Percentiles rank a stretch among this genome's conserved stretches.
Evolutionary conservation across 2,329 filamentous ascomycete genomes (phyloP).

Genomic region (Sporothrix globosa): DNA sequence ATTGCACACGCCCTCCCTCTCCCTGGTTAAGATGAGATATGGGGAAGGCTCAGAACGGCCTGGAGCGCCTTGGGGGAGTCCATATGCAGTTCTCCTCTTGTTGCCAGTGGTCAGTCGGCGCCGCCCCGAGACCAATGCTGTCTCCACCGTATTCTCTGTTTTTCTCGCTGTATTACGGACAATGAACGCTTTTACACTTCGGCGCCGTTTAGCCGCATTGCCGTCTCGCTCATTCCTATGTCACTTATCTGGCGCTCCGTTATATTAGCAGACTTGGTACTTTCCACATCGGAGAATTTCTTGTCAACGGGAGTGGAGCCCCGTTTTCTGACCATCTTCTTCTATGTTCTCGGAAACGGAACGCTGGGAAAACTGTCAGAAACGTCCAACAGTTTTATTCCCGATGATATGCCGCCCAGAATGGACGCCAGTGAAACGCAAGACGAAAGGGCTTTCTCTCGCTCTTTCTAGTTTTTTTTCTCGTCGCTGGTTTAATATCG

Average conservation of each 20-base stretch:
- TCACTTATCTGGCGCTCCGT: neutral
- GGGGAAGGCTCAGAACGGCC: neutral
- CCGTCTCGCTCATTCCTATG: neutral
- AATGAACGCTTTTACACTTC: neutral
- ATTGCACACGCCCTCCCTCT: neutral
- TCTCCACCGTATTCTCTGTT: slow-evolving; percentile 7
- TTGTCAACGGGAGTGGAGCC: neutral
- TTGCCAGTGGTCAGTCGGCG: neutral
- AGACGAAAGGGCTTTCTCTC: slow-evolving; percentile 17
- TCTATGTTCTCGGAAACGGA: neutral
- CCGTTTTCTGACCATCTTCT: slow-evolving; percentile 3
- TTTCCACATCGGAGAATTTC: slow-evolving; percentile 6
- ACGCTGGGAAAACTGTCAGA: neutral
- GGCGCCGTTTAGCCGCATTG: slow-evolving; percentile 26
- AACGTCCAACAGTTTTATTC: slow-evolving; percentile 2
- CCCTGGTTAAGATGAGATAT: slow-evolving; percentile 10
- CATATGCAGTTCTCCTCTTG: neutral
- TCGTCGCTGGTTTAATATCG: slow-evolving; percentile 5
- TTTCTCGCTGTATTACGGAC: slow-evolving; percentile 11
- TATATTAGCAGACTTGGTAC: neutral
- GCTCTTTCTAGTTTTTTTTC: slow-evolving; percentile 8
- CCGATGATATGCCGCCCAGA: neutral
- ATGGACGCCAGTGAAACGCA: neutral
- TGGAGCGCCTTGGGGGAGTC: neutral
- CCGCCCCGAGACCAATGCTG: neutral